These are phyloP conservation scores for Fraxinus albicans DNA, from an alignment of 305 asterid species.

Conservation along the genomic window DNA sequence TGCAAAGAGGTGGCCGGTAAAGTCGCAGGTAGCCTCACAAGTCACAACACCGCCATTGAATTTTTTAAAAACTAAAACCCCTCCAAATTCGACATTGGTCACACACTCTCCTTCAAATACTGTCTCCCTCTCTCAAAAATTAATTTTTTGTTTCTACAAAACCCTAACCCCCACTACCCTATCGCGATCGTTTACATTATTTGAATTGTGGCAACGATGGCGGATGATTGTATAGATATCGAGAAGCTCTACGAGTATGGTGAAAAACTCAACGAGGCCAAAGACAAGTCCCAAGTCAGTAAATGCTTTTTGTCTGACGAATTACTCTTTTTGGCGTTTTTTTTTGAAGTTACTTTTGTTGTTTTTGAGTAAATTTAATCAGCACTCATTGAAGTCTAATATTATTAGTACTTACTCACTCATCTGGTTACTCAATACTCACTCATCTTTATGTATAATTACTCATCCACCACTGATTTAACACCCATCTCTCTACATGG, in stretches of 20 bases:
- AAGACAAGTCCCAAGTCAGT: slow-evolving; percentile 75
- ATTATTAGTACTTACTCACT: too few relatives aligned
- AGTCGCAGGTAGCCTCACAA: background rate
- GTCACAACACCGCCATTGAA: background rate
- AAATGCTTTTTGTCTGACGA: background rate
- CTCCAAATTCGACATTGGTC: background rate
- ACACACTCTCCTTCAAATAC: background rate
- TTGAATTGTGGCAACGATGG: slow-evolving; percentile 50
- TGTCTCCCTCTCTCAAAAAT: slow-evolving; percentile 6
- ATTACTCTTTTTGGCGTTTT: background rate
- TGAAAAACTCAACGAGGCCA: slow-evolving; percentile 72
- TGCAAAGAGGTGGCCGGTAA: background rate
- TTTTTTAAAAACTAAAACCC: background rate
- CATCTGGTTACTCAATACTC: too few relatives aligned
- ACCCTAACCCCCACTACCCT: slow-evolving; percentile 32
- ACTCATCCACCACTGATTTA: too few relatives aligned
- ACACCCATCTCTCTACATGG: too few relatives aligned
- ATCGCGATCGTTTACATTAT: background rate
- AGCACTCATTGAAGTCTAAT: too few relatives aligned
- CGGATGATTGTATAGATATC: slow-evolving; percentile 59
- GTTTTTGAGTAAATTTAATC: background rate
- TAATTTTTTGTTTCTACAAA: slow-evolving; percentile 17
- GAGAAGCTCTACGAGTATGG: slow-evolving; percentile 87
- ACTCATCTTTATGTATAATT: too few relatives aligned
- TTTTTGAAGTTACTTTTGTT: background rate